Percentiles rank a stretch among this genome's conserved stretches.
These are phyloP conservation scores for Garcia nutans DNA, from an alignment of 345 rosid species.

Conservation along the genomic window DNA sequence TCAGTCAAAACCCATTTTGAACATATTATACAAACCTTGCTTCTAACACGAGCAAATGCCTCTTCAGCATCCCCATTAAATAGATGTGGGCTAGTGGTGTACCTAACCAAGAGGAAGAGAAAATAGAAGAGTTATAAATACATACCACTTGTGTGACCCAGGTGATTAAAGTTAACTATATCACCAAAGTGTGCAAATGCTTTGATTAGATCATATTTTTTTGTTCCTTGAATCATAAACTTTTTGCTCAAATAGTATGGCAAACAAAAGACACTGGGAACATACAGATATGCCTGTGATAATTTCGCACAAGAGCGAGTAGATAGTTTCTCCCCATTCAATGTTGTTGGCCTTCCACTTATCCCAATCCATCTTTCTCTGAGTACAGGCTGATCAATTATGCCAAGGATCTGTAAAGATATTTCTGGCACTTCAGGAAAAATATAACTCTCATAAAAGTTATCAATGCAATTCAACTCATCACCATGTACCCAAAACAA, in stretches of 20 bases:
- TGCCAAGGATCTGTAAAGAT: conserved; percentile 67
- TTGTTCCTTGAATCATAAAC: neutral
- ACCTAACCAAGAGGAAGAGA: conserved; percentile 42
- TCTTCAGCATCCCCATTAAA: conserved; percentile 74
- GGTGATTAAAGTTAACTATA: neutral
- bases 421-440: neutral
- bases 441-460: neutral
- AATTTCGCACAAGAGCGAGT: conserved; percentile 64
- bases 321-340: conserved; percentile 72
- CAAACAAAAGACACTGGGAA: conserved; percentile 17
- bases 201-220: conserved; percentile 4
- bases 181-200: neutral
- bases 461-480: neutral
- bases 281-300: conserved; percentile 88
- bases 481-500: neutral
- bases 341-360: conserved; percentile 63
- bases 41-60: conserved; percentile 80
- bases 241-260: neutral
- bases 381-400: conserved; percentile 85
- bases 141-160: conserved; percentile 4
- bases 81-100: conserved; percentile 96
- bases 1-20: neutral
- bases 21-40: conserved; percentile 52
- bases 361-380: conserved; percentile 93
- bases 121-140: conserved; percentile 4